Evolutionary conservation across 371 early-diverging fungal species (phyloP), one percentile per base, ranked within the genome.

Genomic region (Conidiobolus incongruus): DNA sequence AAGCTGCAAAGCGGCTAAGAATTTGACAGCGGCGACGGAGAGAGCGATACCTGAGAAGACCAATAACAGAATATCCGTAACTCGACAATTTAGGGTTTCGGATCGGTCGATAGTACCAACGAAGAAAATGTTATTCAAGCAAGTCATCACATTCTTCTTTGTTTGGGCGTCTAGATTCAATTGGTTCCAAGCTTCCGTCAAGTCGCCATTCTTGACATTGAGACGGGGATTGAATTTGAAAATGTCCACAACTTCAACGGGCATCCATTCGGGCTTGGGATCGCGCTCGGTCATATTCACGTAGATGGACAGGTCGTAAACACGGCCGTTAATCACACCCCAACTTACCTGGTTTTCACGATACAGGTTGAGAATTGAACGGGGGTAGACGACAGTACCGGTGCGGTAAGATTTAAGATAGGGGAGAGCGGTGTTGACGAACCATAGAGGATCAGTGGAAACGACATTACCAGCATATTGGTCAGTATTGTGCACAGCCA

Each of bases 21-120:
- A n/a, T n/a, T n/a, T n/a, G n/a, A n/a, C n/a, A n/a, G n/a, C n/a
- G n/a, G n/a, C n/a, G n/a, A n/a, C n/a, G n/a, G n/a, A n/a, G n/a
- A n/a, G n/a, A n/a, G n/a, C n/a, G n/a, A n/a, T n/a, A n/a, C n/a
- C n/a, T n/a, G n/a, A 62, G 47, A 87, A 89, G 63, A 92, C 92
- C 63, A 93, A 68, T 32, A 75, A 61, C 34, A 92, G 86, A 10
- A 90, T 79, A 92, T 23, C 69, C 12, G 86, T 75, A 56, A 91
- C 63, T 16, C 72, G 54, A 2, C 78, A 63, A 30, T 80, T 70
- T 26, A 91, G 77, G 30, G 66, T 61, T 45, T 75, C 70, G 47
- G 92, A 75, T 17, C 68, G 60, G 55, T 94, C 94, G 8, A 93
- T 70, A 32, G 77, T 72, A 23, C 94, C 96, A 45, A 77, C 79